Evolutionary conservation across 345 rosid species (phyloP).

Genomic region (Salix caprea): DNA sequence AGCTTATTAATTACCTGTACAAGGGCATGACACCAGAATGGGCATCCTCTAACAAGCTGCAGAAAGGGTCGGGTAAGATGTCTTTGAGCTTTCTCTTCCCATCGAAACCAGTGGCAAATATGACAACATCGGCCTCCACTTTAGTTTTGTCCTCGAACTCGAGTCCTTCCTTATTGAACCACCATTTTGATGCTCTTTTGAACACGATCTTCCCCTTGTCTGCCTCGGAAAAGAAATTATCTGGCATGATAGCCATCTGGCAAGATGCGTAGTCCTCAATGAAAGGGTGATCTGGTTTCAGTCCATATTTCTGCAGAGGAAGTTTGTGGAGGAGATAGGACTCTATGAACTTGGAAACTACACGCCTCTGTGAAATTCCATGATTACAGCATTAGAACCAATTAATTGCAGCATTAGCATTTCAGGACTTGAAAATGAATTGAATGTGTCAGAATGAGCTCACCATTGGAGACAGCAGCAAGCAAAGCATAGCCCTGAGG

Average conservation of each 20-base stretch:
- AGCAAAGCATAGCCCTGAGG: conserved; percentile 46
- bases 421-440: not conserved
- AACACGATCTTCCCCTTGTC: conserved; percentile 71
- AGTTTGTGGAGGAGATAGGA: conserved; percentile 71
- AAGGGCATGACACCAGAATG: conserved; percentile 65
- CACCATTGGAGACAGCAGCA: conserved; percentile 63
- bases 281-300: conserved; percentile 81
- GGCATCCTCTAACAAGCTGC: conserved; percentile 41
- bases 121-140: conserved; percentile 70
- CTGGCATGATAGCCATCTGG: conserved; percentile 88
- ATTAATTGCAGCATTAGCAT: not conserved
- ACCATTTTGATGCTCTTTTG: conserved; percentile 67
- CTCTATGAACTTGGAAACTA: conserved; percentile 71
- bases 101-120: conserved; percentile 77
- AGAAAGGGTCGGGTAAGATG: conserved; percentile 73
- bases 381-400: not conserved
- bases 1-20: conserved; percentile 54
- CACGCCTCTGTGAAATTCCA: conserved; percentile 49
- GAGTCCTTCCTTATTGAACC: conserved; percentile 65
- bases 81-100: conserved; percentile 74
- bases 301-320: conserved; percentile 65
- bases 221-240: conserved; percentile 69
- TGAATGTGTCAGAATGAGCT: not conserved
- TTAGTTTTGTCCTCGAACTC: conserved; percentile 60
- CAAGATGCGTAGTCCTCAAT: conserved; percentile 92